phyloP scores from a whole-genome alignment of 441 rosid species.

The Adansonia rubrostipa region DNA sequence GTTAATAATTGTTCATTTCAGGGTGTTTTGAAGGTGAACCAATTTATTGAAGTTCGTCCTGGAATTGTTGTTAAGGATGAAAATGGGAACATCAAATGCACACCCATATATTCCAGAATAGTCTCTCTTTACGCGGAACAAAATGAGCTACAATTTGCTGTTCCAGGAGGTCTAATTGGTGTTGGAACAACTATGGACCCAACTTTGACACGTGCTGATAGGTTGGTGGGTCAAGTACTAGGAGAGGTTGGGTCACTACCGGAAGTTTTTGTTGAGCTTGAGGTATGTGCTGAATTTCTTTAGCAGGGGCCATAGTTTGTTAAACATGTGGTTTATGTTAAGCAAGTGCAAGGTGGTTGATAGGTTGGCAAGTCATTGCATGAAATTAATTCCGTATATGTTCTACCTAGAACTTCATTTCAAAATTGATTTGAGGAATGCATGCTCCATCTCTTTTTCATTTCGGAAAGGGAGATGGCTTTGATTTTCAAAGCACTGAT shows the following conservation, averaged over 20 bases:
- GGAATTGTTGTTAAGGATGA: slow-evolving; percentile 90
- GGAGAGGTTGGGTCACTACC: slow-evolving; percentile 96
- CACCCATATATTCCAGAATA: slow-evolving; percentile 90
- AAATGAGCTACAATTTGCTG: slow-evolving; percentile 50
- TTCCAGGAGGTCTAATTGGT: slow-evolving; percentile 93
- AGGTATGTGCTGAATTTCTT: slow-evolving; percentile 48
- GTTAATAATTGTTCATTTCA: slow-evolving; percentile 30
- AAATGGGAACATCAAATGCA: slow-evolving; percentile 78
- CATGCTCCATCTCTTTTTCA: background rate
- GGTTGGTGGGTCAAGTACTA: slow-evolving; percentile 96
- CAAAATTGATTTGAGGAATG: background rate
- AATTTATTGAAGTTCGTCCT: slow-evolving; percentile 85
- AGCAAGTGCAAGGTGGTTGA: background rate
- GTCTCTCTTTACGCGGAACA: slow-evolving; percentile 79
- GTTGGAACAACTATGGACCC: slow-evolving; percentile 99
- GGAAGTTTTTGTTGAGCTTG: slow-evolving; percentile 89
- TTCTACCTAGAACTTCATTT: background rate
- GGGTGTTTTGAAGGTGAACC: slow-evolving; percentile 97
- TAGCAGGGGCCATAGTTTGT: background rate
- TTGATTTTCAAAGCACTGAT: no score
- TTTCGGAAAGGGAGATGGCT: no score
- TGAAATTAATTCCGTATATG: background rate
- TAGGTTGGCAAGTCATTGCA: background rate
- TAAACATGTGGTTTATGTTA: background rate
- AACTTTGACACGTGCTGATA: slow-evolving; percentile 92